Conservation (phyloP, 2,329 filamentous ascomycete genomes). For the Clarireedia paspali region DNA sequence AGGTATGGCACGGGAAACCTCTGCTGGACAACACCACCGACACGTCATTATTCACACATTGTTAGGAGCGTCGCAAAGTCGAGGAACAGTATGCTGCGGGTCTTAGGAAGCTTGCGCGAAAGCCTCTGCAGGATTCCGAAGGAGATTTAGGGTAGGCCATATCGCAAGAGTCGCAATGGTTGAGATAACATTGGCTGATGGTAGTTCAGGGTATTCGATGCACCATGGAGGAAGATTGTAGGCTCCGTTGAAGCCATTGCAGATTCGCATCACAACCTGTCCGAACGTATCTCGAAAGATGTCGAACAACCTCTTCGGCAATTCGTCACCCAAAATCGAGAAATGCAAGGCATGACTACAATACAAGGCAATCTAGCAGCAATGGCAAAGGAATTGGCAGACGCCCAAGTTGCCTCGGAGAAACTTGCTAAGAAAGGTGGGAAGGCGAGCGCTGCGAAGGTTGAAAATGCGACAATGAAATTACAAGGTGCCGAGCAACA, state of each 20-base stretch:
- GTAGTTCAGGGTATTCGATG: constrained; percentile 69
- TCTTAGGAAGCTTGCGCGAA: constrained; percentile 71
- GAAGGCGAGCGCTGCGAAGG: constrained; percentile 68
- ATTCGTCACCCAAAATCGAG: constrained; percentile 62
- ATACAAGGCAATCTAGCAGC: constrained; percentile 73
- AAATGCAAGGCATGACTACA: constrained; percentile 72
- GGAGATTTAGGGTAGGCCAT: constrained; percentile 77
- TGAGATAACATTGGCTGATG: background rate
- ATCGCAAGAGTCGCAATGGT: background rate
- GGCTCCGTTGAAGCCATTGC: constrained; percentile 74
- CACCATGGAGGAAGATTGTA: constrained; percentile 84
- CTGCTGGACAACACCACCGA: background rate
- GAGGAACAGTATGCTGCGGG: constrained; percentile 84
- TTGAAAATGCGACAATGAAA: constrained; percentile 63
- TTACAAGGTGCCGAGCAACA: constrained; percentile 73
- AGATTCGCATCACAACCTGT: constrained; percentile 73
- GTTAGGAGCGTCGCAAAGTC: constrained; percentile 81
- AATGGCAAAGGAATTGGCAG: constrained; percentile 79
- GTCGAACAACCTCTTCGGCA: constrained; percentile 76
- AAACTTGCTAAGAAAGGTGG: constrained; percentile 74
- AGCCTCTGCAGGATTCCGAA: constrained; percentile 64
- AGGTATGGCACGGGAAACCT: constrained; percentile 47
- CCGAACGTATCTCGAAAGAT: constrained; percentile 76
- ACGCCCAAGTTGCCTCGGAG: constrained; percentile 76
- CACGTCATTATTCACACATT: constrained; percentile 17